Evolutionary conservation across 768 basidiomycete species (phyloP).

Genomic region (Trametes villosa): DNA sequence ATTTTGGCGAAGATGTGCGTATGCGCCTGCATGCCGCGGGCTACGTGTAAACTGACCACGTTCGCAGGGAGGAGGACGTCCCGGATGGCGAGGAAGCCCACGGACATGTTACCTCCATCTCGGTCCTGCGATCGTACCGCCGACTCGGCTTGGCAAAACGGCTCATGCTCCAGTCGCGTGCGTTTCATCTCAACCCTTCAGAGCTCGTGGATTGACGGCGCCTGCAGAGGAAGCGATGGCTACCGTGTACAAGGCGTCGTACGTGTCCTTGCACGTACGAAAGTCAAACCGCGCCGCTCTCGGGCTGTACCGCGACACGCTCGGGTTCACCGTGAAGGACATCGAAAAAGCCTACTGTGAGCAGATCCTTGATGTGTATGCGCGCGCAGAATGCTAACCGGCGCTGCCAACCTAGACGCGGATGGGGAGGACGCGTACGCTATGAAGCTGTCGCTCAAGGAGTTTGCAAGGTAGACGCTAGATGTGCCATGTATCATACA

Average conservation of each 20-base stretch:
- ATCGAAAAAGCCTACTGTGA: conserved; percentile 92
- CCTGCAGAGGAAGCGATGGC: conserved; percentile 87
- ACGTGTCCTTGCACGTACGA: conserved; percentile 89
- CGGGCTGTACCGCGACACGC: conserved; percentile 81
- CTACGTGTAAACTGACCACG: background rate
- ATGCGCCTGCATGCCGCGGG: background rate
- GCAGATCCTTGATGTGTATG: conserved; percentile 35
- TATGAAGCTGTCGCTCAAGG: conserved; percentile 73
- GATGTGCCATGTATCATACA: conserved; percentile 6
- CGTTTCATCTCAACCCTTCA: conserved; percentile 32
- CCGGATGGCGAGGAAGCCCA: conserved; percentile 67
- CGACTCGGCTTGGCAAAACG: conserved; percentile 93
- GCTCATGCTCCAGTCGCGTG: conserved; percentile 92
- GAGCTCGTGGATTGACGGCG: background rate
- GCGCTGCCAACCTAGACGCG: conserved; percentile 59
- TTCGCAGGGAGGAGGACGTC: conserved; percentile 63
- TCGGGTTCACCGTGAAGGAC: conserved; percentile 86
- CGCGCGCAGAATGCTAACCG: background rate
- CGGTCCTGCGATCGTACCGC: conserved; percentile 87
- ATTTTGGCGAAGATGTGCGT: conserved; percentile 94
- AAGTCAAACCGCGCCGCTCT: conserved; percentile 95
- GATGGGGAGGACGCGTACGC: conserved; percentile 95
- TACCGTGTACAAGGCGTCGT: conserved; percentile 80
- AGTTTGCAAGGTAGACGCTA: conserved; percentile 21
- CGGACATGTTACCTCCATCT: conserved; percentile 97